Evolutionary conservation across 2,329 filamentous ascomycete genomes (phyloP).

Genomic region (Fusarium tanahbumbuense): DNA sequence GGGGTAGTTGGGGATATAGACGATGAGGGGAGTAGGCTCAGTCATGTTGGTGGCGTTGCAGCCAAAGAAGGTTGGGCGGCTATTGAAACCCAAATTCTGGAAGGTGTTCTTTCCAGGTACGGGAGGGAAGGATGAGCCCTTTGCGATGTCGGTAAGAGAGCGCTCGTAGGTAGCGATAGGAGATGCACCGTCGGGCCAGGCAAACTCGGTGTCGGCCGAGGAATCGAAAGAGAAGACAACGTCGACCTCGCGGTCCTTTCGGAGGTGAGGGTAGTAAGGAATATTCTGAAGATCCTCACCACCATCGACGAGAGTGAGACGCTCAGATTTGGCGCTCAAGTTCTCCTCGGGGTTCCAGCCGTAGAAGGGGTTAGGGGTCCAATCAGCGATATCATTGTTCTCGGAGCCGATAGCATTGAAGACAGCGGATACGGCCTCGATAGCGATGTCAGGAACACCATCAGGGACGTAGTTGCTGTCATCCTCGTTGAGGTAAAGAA

Average conservation of each 20-base stretch:
- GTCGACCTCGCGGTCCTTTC: slow-evolving; percentile 64
- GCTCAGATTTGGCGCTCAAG: slow-evolving; percentile 56
- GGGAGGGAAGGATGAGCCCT: slow-evolving; percentile 67
- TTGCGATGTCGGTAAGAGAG: slow-evolving; percentile 59
- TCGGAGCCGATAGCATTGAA: slow-evolving; percentile 66
- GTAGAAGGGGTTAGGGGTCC: slow-evolving; percentile 69
- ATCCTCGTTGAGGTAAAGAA: slow-evolving; percentile 73
- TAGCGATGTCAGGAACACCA: slow-evolving; percentile 55
- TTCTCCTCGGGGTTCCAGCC: slow-evolving; percentile 62
- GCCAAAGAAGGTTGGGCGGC: slow-evolving; percentile 71
- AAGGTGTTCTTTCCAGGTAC: slow-evolving; percentile 68
- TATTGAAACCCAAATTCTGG: slow-evolving; percentile 68
- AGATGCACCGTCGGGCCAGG: slow-evolving; percentile 72
- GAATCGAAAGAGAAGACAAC: slow-evolving; percentile 75
- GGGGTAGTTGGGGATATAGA: slow-evolving; percentile 84
- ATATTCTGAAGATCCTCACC: slow-evolving; percentile 85
- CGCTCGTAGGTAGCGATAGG: slow-evolving; percentile 68
- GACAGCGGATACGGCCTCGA: slow-evolving; percentile 61
- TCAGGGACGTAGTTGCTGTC: slow-evolving; percentile 63
- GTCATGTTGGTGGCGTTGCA: slow-evolving; percentile 69
- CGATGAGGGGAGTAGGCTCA: slow-evolving; percentile 72
- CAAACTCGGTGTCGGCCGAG: slow-evolving; percentile 67
- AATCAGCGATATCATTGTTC: slow-evolving; percentile 81
- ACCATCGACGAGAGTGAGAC: slow-evolving; percentile 81
- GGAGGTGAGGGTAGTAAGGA: slow-evolving; percentile 74